Conservation (phyloP, 805 yeast genomes). For the Kluyveromyces aestuarii region DNA sequence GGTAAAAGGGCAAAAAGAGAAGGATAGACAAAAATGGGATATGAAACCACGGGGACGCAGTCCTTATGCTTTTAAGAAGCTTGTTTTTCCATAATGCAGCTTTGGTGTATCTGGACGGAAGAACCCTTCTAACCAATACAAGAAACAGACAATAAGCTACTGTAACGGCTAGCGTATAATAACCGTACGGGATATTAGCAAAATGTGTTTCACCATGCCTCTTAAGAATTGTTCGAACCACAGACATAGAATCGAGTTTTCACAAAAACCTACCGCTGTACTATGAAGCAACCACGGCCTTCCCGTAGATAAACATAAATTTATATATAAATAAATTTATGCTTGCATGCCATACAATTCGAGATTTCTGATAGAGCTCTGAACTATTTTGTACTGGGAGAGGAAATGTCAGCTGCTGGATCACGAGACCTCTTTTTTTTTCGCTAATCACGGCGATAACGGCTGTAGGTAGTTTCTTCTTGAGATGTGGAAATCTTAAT, state of each 20-base stretch:
- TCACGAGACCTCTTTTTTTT: no score
- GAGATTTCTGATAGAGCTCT: no score
- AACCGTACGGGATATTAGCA: conserved; percentile 55
- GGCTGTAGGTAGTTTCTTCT: no score
- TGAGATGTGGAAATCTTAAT: no score
- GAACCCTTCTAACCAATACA: conserved; percentile 26
- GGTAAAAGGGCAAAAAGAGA: conserved; percentile 28
- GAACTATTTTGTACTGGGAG: no score
- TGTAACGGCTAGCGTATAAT: conserved; percentile 37
- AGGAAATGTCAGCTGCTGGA: no score
- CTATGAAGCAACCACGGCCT: not conserved
- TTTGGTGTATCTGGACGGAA: conserved; percentile 33
- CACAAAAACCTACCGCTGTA: not conserved
- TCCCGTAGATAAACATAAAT: no score
- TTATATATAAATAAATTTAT: no score
- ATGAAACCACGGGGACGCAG: conserved; percentile 32
- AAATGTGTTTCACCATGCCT: conserved; percentile 49
- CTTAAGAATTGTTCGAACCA: conserved; percentile 4
- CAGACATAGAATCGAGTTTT: not conserved
- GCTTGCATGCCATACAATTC: no score
- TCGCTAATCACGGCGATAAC: no score
- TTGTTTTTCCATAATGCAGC: conserved; percentile 30
- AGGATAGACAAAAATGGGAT: conserved; percentile 23
- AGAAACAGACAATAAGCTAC: conserved; percentile 32
- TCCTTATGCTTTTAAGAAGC: conserved; percentile 28